Base-by-base conservation (phyloP, 768 basidiomycete species). In the Collybiopsis luxurians region DNA sequence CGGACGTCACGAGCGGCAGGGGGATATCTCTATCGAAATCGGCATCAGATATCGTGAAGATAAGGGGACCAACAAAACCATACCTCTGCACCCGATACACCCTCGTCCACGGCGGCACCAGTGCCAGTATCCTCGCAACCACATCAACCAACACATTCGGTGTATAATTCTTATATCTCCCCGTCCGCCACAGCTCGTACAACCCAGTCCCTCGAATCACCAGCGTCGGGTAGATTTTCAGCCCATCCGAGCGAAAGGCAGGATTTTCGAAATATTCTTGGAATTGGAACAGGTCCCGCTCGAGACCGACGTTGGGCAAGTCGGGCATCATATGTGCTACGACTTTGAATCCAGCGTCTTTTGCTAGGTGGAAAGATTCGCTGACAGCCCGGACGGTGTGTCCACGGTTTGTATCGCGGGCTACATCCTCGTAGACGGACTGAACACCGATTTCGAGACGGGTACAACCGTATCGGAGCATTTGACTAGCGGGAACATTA, bases 321-420 rank as follows among this genome's bases (percentile, higher is more conserved):
- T 99, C 96, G 13, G 95, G 95, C 95, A 99, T 99, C 97, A 98
- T 98, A 69, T 99, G 97, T 19, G 95, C 95, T 27, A 99, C 97
- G 54, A 99, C 95, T 73, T 99, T 99, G 87, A 97, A 99, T 3
- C 97, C 97, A 1, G 96, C 97, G 65, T 99, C 96, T 70, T 99
- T 99, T 19, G 95, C 89, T 64, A 99, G 85, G 66, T 98, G 96
- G 74, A 99, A 99, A 12, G 90, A 92, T 70, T 99, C 96, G 46
- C 92, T 87, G 53, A 98, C 96, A 9, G 96, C 93, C 53, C 93
- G 93, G 49, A 99, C 97, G 24, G 97, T 99, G 72, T 99, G 97
- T 0, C 97, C 97, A 54, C 97, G 90, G 69, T 99, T 99, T 19
- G 97, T 98, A 70, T 99, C 97, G 52, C 97, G 86, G 13, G 97